A percentile compares a stretch with the other conserved stretches of the same genome.
Evolutionary conservation across 495 filamentous ascomycete genomes (phyloP).

Genomic region (Penicillium parvum): DNA sequence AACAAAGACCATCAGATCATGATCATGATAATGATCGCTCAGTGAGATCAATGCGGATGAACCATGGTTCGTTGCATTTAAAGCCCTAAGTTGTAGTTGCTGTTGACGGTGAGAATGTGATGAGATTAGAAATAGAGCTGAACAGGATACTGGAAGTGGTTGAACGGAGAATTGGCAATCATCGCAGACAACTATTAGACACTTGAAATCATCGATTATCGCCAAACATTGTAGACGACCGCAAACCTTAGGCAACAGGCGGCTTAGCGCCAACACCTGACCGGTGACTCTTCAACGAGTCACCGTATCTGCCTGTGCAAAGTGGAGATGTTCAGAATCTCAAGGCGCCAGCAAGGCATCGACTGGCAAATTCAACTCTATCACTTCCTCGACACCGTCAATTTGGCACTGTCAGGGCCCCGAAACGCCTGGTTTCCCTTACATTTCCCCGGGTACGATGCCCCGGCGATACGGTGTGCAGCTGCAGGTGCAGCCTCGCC

Average conservation of each 20-base stretch:
- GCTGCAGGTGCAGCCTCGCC: slow-evolving; percentile 9
- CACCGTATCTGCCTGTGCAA: slow-evolving; percentile 11
- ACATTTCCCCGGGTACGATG: slow-evolving; percentile 10
- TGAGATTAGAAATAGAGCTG: not conserved
- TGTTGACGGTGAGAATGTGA: not conserved
- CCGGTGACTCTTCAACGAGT: slow-evolving; percentile 18
- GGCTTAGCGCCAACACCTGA: slow-evolving; percentile 13
- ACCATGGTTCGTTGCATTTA: not conserved
- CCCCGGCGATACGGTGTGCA: slow-evolving; percentile 11
- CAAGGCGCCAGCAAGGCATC: slow-evolving; percentile 23
- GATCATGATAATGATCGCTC: not conserved
- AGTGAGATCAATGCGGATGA: not conserved
- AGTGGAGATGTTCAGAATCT: slow-evolving; percentile 4
- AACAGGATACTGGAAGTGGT: too few relatives aligned
- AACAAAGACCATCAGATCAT: too few relatives aligned
- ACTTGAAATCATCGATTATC: too few relatives aligned
- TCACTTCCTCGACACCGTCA: slow-evolving; percentile 13
- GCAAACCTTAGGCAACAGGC: slow-evolving; percentile 22
- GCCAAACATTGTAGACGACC: too few relatives aligned
- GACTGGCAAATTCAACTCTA: not conserved
- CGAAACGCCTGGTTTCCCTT: slow-evolving; percentile 1
- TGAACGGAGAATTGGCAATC: not conserved
- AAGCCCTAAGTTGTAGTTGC: not conserved
- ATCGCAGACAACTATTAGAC: too few relatives aligned
- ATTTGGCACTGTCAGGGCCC: slow-evolving; percentile 4